Evolutionary conservation across 2,329 filamentous ascomycete genomes (phyloP), one percentile per base, ranked within the genome.

Genomic region (Pyricularia sp.): DNA sequence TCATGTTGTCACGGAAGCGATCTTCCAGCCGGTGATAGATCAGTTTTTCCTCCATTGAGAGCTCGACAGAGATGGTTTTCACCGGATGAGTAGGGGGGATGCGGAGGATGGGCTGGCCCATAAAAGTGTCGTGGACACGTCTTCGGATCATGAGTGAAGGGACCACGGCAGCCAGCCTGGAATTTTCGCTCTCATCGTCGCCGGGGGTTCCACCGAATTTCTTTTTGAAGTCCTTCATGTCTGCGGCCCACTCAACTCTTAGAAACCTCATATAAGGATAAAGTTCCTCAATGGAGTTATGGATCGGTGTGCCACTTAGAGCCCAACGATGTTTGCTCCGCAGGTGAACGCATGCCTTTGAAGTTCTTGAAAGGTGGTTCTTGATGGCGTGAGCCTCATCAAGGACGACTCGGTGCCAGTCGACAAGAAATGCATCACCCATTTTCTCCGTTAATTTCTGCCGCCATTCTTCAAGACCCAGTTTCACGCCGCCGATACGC

Each of bases 311-410:
- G 2, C 73, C 76, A 12, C 65, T 75, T 22, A 78, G 40, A 0
- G 70, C 71, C 75, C 76, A 78, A 2, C 71, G 70, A 55, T 72
- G 70, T 31, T 74, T 75, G 4, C 71, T 68, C 0, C 19, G 33
- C 0, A 78, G 66, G 3, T 64, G 30, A 6, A 35, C 24, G 60
- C 67, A 69, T 0, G 65, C 65, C 26, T 69, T 73, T 22, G 70
- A 73, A 0, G 70, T 72, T 9, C 68, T 64, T 0, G 73, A 71
- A 0, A 65, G 65, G 6, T 77, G 72, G 33, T 84, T 85, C 66
- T 85, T 85, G 66, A 87, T 84, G 0, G 68, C 69, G 62, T 86
- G 83, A 0, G 79, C 82, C 68, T 87, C 84, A 60, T 87, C 84
- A 0, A 86, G 72, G 1, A 86, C 77, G 3, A 87, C 66, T 1